A percentile compares a stretch with the other conserved stretches of the same genome.
These are phyloP conservation scores for Solanum clarkiae DNA, from an alignment of 257 asterid species.

Conservation along the genomic window DNA sequence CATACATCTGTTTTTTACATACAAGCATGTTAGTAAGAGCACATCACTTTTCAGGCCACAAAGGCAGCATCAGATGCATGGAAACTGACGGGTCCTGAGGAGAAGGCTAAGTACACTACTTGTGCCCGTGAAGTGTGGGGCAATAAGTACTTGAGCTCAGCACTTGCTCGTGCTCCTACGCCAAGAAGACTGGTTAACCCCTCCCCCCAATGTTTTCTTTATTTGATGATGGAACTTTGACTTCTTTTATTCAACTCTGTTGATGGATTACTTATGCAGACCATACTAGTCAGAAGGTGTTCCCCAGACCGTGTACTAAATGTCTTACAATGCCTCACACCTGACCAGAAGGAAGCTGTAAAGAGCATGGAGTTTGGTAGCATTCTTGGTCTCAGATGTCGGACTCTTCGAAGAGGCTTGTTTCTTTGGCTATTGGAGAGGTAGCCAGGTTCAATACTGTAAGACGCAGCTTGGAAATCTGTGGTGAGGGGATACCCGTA, in stretches of 20 bases:
- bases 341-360: conserved; percentile 77
- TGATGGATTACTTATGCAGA: conserved; percentile 33
- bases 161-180: conserved; percentile 76
- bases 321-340: conserved; percentile 69
- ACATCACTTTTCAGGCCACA: conserved; percentile 54
- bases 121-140: conserved; percentile 93
- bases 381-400: conserved; percentile 83
- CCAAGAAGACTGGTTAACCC: conserved; percentile 66
- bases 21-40: not conserved
- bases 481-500: conserved; percentile 89
- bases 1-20: not conserved
- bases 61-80: conserved; percentile 98
- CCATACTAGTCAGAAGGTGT: conserved; percentile 93
- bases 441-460: conserved; percentile 46
- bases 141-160: conserved; percentile 64
- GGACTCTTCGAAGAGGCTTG: conserved; percentile 84
- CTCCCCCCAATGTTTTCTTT: not conserved
- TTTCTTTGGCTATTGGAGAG: conserved; percentile 92
- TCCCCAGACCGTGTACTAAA: conserved; percentile 89
- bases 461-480: conserved; percentile 76
- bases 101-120: conserved; percentile 79
- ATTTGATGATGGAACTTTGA: not conserved
- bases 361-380: conserved; percentile 98
- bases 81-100: conserved; percentile 86
- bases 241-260: not conserved